Evolutionary conservation across 352 stramenopile genomes (phyloP).

Genomic region (Phytopythium montanum): DNA sequence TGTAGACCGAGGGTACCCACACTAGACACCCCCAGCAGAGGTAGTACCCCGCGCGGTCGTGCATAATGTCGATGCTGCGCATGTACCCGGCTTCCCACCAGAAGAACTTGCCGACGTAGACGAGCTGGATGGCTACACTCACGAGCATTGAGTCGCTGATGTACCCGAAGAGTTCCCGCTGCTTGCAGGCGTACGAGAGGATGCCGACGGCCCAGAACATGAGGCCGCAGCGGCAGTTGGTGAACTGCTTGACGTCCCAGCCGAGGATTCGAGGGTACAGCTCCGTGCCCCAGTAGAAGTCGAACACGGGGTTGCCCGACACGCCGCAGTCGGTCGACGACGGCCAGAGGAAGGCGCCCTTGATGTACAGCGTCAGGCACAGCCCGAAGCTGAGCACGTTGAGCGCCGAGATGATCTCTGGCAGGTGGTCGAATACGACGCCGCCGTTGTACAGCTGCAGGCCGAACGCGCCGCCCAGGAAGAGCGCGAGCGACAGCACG

Average conservation of each 20-base stretch:
- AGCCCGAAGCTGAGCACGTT: conserved; percentile 96
- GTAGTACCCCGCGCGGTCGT: conserved; percentile 93
- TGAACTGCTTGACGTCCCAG: conserved; percentile 97
- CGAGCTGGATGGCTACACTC: conserved; percentile 84
- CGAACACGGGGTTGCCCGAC: conserved; percentile 90
- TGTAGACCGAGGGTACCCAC: conserved; percentile 97
- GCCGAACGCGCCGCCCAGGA: conserved; percentile 49
- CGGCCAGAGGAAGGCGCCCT: conserved; percentile 82
- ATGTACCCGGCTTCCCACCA: conserved; percentile 96
- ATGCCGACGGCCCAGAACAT: conserved; percentile 95
- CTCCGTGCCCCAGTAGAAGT: conserved; percentile 98
- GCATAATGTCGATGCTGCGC: conserved; percentile 97
- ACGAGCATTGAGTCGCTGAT: conserved; percentile 88
- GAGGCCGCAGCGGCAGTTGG: conserved; percentile 96
- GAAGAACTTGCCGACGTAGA: conserved; percentile 99
- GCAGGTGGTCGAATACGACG: conserved; percentile 88
- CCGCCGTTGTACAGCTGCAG: conserved; percentile 55
- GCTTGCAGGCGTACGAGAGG: conserved; percentile 90
- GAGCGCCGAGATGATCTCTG: conserved; percentile 86
- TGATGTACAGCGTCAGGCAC: conserved; percentile 90
- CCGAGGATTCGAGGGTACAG: conserved; percentile 92
- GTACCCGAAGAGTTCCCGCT: conserved; percentile 70
- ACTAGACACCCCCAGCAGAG: conserved; percentile 97
- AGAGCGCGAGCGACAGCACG: conserved; percentile 80
- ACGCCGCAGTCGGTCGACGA: conserved; percentile 91